Evolutionary conservation across 164 flowering plant species (phyloP).

Genomic region (Houttuynia cordata): DNA sequence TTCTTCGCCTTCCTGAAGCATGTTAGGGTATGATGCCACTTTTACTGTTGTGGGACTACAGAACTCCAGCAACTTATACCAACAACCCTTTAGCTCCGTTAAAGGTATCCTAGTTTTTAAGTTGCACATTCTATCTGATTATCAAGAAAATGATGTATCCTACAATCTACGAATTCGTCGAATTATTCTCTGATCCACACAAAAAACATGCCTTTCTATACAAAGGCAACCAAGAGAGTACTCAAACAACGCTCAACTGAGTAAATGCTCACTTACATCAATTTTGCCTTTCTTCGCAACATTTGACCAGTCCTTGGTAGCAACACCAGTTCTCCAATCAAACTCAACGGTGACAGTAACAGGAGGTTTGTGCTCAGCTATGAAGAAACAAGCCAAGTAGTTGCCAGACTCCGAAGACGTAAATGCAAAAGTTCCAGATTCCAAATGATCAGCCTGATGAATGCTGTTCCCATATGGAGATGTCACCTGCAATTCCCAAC

Average conservation of each 20-base stretch:
- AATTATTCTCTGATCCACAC: too few relatives aligned
- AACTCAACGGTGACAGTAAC: constrained; percentile 37
- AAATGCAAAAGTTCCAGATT: constrained; percentile 56
- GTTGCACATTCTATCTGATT: too few relatives aligned
- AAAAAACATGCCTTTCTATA: too few relatives aligned
- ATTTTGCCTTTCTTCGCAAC: constrained; percentile 75
- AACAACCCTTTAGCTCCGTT: too few relatives aligned
- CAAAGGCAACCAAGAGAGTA: background rate
- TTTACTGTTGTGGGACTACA: too few relatives aligned
- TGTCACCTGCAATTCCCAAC: constrained; percentile 37
- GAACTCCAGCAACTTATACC: too few relatives aligned
- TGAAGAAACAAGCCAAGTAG: constrained; percentile 57
- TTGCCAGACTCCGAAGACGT: constrained; percentile 69
- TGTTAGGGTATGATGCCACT: too few relatives aligned
- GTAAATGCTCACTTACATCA: constrained; percentile 31
- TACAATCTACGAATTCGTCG: too few relatives aligned
- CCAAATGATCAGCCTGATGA: constrained; percentile 49
- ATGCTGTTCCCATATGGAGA: constrained; percentile 49
- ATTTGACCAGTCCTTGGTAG: constrained; percentile 67
- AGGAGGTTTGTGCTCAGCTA: constrained; percentile 32
- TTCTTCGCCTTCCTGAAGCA: too few relatives aligned
- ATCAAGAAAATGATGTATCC: too few relatives aligned
- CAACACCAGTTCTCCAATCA: constrained; percentile 74
- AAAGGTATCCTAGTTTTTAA: too few relatives aligned
- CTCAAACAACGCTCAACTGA: background rate